Evolutionary conservation across 208 protist species (phyloP).

Genomic region (Trichomonas gallinae): DNA sequence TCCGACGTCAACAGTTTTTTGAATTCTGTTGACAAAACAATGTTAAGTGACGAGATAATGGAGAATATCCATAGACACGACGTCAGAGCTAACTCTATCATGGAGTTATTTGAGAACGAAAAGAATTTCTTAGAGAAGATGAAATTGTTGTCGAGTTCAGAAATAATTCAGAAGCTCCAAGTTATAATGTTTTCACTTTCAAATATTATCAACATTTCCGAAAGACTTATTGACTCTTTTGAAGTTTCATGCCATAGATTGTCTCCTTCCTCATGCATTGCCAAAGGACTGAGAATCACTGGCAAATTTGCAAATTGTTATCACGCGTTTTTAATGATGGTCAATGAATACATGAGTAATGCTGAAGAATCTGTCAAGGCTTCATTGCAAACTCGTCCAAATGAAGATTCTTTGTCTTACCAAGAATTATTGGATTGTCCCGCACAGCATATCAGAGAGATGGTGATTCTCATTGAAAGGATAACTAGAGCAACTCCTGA

Average conservation of each 20-base stretch:
- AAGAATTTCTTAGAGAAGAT: background rate
- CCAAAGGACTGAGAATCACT: background rate
- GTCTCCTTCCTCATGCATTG: background rate
- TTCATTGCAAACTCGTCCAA: background rate
- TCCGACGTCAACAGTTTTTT: background rate
- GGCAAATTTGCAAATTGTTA: background rate
- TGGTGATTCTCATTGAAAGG: background rate
- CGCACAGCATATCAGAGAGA: background rate
- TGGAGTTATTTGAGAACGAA: background rate
- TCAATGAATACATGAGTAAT: background rate
- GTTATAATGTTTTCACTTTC: background rate
- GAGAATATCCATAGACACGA: background rate
- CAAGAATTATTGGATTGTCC: background rate
- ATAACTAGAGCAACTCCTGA: background rate
- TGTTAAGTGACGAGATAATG: background rate
- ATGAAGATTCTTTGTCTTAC: background rate
- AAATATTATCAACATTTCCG: background rate
- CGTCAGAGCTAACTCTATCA: background rate
- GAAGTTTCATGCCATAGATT: background rate
- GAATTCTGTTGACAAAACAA: background rate
- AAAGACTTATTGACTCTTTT: background rate
- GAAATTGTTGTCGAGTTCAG: background rate
- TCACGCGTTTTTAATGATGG: background rate
- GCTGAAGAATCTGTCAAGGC: background rate
- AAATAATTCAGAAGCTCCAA: background rate